A percentile compares a stretch with the other conserved stretches of the same genome.
Conservation (phyloP, 1,284 basidiomycete species). For the Volvariella volvacea region DNA sequence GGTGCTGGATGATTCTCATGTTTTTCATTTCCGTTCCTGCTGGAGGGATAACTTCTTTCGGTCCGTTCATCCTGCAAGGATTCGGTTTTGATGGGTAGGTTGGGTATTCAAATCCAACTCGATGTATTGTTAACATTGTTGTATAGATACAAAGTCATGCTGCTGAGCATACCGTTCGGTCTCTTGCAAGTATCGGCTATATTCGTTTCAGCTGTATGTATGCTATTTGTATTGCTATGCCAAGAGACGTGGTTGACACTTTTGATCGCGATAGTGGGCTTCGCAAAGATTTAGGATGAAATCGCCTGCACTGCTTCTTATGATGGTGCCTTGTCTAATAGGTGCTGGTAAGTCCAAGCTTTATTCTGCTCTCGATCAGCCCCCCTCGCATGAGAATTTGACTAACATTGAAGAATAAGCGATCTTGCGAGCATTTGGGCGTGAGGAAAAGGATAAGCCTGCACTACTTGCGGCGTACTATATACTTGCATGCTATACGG, state of each 20-base stretch:
- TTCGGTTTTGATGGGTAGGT: conserved; percentile 23
- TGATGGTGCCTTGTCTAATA: conserved; percentile 14
- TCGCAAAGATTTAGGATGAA: conserved; percentile 18
- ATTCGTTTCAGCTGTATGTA: conserved; percentile 17
- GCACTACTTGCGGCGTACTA: conserved; percentile 21
- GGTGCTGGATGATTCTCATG: conserved; percentile 21
- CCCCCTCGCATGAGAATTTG: not conserved
- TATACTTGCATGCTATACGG: conserved; percentile 13
- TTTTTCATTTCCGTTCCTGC: conserved; percentile 16
- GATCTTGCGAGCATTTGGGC: conserved; percentile 16
- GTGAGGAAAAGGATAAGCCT: conserved; percentile 16
- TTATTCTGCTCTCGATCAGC: not conserved
- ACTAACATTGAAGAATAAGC: conserved; percentile 13
- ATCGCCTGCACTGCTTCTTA: conserved; percentile 15
- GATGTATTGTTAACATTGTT: not conserved
- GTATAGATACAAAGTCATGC: conserved; percentile 20
- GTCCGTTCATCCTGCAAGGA: conserved; percentile 20
- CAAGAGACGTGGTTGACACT: not conserved
- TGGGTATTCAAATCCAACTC: not conserved
- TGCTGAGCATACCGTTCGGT: conserved; percentile 21
- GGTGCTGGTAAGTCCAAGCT: conserved; percentile 13
- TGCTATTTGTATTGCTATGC: not conserved
- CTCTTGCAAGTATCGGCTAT: conserved; percentile 17
- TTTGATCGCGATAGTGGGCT: conserved; percentile 15
- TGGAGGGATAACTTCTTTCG: conserved; percentile 17